phyloP scores from a whole-genome alignment of 2,329 filamentous ascomycete genomes.

The Dactylellina cionopaga region DNA sequence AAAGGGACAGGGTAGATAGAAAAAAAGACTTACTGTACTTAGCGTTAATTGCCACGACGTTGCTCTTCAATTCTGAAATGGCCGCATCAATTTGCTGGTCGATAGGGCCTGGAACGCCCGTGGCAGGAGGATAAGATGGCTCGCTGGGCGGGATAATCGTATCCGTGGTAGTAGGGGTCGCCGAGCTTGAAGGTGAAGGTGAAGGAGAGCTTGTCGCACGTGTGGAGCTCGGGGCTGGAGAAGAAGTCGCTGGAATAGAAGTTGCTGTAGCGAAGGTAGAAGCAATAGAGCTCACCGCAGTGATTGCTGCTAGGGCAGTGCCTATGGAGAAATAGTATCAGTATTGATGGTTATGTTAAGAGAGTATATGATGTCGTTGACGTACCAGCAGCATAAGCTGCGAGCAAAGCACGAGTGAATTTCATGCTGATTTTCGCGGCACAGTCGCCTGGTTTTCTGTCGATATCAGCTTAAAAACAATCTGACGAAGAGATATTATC shows the following conservation, averaged over 20 bases:
- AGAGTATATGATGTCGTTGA: not conserved
- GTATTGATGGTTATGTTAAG: not conserved
- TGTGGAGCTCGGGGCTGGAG: not conserved
- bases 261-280: conserved; percentile 7
- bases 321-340: conserved; percentile 14
- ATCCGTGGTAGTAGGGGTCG: not conserved
- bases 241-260: not conserved
- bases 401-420: conserved; percentile 20
- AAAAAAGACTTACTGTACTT: conserved; percentile 27
- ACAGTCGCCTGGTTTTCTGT: conserved; percentile 6
- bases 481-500: not conserved
- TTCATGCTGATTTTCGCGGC: conserved; percentile 24
- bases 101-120: conserved; percentile 21
- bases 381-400: conserved; percentile 38
- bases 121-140: conserved; percentile 47
- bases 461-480: conserved; percentile 10
- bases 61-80: conserved; percentile 28
- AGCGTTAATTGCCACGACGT: conserved; percentile 42
- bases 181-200: not conserved
- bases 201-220: not conserved
- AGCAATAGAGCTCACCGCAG: too few relatives aligned
- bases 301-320: conserved; percentile 15
- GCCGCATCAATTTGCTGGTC: conserved; percentile 37
- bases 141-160: conserved; percentile 23
- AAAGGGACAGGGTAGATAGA: not conserved